These are phyloP conservation scores for Chaetomium tenue DNA, from an alignment of 495 filamentous ascomycete species.

Conservation along the genomic window DNA sequence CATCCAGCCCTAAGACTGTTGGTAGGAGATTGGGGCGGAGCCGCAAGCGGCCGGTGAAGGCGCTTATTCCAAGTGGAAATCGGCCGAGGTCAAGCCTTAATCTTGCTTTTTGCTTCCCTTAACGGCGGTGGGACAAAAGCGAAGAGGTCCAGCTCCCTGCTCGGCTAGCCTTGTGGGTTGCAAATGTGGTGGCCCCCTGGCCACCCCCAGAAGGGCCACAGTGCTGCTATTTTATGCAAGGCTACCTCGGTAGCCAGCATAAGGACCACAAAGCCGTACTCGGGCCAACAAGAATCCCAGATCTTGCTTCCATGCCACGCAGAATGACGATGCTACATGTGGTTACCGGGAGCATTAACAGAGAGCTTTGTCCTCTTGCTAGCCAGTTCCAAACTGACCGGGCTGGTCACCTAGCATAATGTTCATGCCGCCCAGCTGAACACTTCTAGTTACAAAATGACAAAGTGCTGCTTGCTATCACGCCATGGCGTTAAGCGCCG, in stretches of 20 bases:
- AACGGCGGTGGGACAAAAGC: neutral
- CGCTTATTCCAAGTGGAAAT: neutral
- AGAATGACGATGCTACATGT: neutral
- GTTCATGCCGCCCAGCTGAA: neutral
- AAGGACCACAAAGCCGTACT: too few species aligned
- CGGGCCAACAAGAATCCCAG: neutral
- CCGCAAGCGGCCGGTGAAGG: neutral
- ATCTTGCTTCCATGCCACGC: neutral
- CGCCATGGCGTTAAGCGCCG: slow-evolving; percentile 23
- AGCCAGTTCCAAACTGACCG: neutral
- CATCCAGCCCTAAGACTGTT: neutral
- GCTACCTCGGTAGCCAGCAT: neutral
- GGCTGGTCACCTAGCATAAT: neutral
- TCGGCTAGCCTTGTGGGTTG: neutral
- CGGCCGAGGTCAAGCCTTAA: neutral
- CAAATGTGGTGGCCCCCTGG: neutral
- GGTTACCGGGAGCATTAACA: neutral
- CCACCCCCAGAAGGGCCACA: neutral
- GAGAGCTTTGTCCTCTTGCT: neutral
- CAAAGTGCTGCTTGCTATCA: neutral
- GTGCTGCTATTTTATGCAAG: neutral
- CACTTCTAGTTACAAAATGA: neutral
- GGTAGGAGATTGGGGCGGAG: slow-evolving; percentile 1
- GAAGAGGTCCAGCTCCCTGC: neutral
- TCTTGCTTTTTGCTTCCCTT: neutral